phyloP scores from a whole-genome alignment of 495 filamentous ascomycete genomes.

The Penicillium arizonense region DNA sequence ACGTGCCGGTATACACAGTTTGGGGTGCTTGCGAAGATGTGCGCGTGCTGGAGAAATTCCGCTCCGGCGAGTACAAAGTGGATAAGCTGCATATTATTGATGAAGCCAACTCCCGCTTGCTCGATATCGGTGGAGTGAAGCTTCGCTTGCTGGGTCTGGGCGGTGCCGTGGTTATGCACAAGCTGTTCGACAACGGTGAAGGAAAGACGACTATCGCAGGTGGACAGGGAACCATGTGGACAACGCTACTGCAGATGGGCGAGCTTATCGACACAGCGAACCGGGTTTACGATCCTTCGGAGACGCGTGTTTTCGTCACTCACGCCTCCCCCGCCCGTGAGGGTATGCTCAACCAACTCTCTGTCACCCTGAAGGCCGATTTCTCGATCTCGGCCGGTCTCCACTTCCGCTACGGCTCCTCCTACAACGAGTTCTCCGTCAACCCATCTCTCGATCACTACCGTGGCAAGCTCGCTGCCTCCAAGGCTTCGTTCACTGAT shows the following conservation, averaged over 20 bases:
- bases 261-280: constrained; percentile 98
- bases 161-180: constrained; percentile 99
- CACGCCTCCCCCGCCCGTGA: constrained; percentile 97
- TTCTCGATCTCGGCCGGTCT: constrained; percentile 97
- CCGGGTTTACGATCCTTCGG: constrained; percentile 95
- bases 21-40: constrained; percentile 99
- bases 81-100: constrained; percentile 98
- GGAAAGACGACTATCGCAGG: constrained; percentile 97
- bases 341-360: constrained; percentile 95
- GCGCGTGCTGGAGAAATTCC: constrained; percentile 94
- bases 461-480: constrained; percentile 98
- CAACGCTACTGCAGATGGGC: constrained; percentile 96
- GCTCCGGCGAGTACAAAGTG: constrained; percentile 97
- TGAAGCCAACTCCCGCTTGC: constrained; percentile 88
- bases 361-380: constrained; percentile 95
- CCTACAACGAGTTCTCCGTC: constrained; percentile 99
- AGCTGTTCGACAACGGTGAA: constrained; percentile 98
- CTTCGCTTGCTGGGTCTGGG: constrained; percentile 91
- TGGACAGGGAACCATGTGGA: constrained; percentile 99
- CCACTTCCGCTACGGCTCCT: constrained; percentile 98
- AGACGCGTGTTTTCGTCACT: constrained; percentile 97
- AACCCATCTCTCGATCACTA: constrained; percentile 98
- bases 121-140: constrained; percentile 95
- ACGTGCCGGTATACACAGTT: constrained; percentile 96
- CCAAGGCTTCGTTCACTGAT: constrained; percentile 97